Percentiles rank a stretch among this genome's conserved stretches.
Evolutionary conservation across 345 rosid species (phyloP).

Genomic region (Bruguiera parviflora): DNA sequence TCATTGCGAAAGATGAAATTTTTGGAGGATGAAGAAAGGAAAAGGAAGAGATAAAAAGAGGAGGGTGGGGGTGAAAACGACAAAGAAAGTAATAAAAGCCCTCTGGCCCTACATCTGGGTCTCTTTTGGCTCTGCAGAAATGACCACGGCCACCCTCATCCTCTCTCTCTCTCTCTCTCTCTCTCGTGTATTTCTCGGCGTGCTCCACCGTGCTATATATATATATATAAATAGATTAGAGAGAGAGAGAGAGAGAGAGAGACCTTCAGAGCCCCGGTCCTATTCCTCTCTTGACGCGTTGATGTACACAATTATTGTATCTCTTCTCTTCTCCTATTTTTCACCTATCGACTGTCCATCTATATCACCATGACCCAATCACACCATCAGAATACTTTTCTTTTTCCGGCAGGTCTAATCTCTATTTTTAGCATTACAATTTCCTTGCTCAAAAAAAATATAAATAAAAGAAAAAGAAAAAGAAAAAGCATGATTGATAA

Average conservation of each 20-base stretch:
- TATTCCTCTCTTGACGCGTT: constrained; percentile 7
- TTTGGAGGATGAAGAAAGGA: constrained; percentile 25
- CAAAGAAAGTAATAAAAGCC: constrained; percentile 47
- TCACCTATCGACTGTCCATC: background rate
- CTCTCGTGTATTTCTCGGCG: constrained; percentile 3
- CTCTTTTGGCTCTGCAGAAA: constrained; percentile 12
- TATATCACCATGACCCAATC: constrained; percentile 36
- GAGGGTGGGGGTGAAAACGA: constrained; percentile 30
- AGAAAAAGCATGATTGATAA: too few species aligned
- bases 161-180: constrained; percentile 10
- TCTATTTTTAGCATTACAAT: too few species aligned
- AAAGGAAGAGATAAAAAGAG: constrained; percentile 32
- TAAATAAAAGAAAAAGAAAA: too few species aligned
- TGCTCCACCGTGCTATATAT: constrained; percentile 15
- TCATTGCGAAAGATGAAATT: constrained; percentile 7
- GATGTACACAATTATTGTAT: too few species aligned
- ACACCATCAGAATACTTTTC: constrained; percentile 17
- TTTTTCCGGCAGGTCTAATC: background rate
- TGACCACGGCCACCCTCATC: constrained; percentile 18
- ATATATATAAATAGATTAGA: background rate
- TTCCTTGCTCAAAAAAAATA: too few species aligned
- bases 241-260: background rate
- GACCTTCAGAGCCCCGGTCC: background rate
- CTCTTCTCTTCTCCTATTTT: background rate
- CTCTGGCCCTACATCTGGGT: constrained; percentile 31